Conservation (phyloP, 2,329 filamentous ascomycete genomes). For the Ophiostoma fasciatum region DNA sequence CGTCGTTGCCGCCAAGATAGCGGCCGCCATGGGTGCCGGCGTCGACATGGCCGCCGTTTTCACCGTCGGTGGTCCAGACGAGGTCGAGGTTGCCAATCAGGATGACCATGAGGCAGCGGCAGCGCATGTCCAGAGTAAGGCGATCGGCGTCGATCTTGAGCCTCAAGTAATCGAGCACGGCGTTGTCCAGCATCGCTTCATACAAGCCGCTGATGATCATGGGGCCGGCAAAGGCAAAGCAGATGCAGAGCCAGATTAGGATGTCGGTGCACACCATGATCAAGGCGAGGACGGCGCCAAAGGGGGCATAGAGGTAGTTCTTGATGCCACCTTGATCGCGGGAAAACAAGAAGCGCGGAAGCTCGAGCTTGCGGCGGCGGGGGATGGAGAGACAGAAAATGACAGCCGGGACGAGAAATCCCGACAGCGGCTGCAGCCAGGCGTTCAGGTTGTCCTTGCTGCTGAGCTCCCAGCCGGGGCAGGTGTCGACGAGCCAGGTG, state of each 20-base stretch:
- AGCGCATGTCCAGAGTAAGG: constrained; percentile 14
- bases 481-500: constrained; percentile 10
- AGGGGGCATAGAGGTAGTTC: constrained; percentile 8
- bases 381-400: constrained; percentile 17
- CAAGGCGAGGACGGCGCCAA: constrained; percentile 9
- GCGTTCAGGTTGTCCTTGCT: constrained; percentile 12
- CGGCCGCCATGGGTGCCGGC: neutral
- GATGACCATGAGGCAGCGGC: constrained; percentile 15
- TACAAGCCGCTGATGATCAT: constrained; percentile 19
- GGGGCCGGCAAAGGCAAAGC: constrained; percentile 16
- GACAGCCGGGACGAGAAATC: constrained; percentile 16
- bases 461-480: constrained; percentile 15
- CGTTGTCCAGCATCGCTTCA: constrained; percentile 17
- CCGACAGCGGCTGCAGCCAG: constrained; percentile 15
- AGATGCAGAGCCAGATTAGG: constrained; percentile 16
- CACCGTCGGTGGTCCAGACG: constrained; percentile 9
- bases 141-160: constrained; percentile 10
- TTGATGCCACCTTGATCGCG: constrained; percentile 10
- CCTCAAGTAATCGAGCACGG: constrained; percentile 13
- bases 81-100: constrained; percentile 17
- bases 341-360: constrained; percentile 10
- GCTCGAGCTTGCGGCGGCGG: constrained; percentile 14
- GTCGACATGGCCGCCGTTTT: constrained; percentile 3
- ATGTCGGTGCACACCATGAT: constrained; percentile 15
- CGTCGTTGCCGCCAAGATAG: neutral